Percentiles rank a stretch among this genome's conserved stretches.
phyloP scores from a whole-genome alignment of 2,329 filamentous ascomycete species.

The Emergomyces pasteurianus region DNA sequence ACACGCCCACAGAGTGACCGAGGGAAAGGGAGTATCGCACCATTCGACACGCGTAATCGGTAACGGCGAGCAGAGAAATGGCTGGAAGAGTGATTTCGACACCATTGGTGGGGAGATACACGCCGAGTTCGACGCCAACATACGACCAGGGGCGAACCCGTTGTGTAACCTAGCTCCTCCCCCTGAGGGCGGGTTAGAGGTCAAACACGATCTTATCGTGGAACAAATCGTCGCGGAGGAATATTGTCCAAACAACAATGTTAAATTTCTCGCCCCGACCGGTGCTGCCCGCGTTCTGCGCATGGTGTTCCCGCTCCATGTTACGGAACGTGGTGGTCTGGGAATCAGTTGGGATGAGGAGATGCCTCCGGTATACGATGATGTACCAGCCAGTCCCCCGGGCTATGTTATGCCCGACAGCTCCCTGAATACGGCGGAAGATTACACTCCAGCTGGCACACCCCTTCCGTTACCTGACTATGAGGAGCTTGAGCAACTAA shows the following conservation, averaged over 20 bases:
- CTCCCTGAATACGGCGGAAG: conserved; percentile 31
- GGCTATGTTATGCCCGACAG: conserved; percentile 42
- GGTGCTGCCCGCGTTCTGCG: conserved; percentile 81
- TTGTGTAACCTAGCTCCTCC: conserved; percentile 59
- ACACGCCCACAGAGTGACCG: conserved; percentile 55
- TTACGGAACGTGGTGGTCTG: conserved; percentile 75
- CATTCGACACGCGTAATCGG: conserved; percentile 67
- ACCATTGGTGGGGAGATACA: conserved; percentile 62
- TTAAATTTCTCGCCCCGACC: conserved; percentile 67
- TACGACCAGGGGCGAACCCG: conserved; percentile 51
- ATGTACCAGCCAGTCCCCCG: conserved; percentile 79
- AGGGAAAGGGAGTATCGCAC: conserved; percentile 60
- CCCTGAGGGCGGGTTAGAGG: conserved; percentile 59
- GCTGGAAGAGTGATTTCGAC: conserved; percentile 77
- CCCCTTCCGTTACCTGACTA: conserved; percentile 31
- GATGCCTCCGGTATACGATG: conserved; percentile 83
- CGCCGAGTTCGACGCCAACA: conserved; percentile 60
- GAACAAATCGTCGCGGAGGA: conserved; percentile 94
- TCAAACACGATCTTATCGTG: conserved; percentile 75
- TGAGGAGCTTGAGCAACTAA: conserved; percentile 36
- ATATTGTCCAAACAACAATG: conserved; percentile 58
- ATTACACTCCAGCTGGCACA: conserved; percentile 37
- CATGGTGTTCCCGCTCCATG: conserved; percentile 74
- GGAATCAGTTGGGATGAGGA: conserved; percentile 97
- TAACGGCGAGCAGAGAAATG: conserved; percentile 66